phyloP scores from a whole-genome alignment of 768 basidiomycete species.

The Crassisporium funariophilum region DNA sequence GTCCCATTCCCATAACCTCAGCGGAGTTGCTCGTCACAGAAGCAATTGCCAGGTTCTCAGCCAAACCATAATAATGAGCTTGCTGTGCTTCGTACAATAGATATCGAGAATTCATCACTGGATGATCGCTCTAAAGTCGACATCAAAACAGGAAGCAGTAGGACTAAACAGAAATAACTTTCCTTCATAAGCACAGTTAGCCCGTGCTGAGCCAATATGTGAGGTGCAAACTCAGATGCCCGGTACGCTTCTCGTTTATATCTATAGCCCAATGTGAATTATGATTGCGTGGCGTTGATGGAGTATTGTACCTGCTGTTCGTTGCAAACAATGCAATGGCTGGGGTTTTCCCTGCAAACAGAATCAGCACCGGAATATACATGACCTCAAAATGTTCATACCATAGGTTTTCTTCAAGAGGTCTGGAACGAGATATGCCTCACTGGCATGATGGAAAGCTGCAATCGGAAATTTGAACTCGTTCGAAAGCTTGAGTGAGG shows the following conservation, averaged over 20 bases:
- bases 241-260: slow-evolving; percentile 85
- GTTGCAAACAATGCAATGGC: slow-evolving; percentile 79
- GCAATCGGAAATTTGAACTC: slow-evolving; percentile 84
- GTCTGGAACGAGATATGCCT: slow-evolving; percentile 82
- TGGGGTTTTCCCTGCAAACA: slow-evolving; percentile 58
- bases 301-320: slow-evolving; percentile 32
- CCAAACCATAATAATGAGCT: slow-evolving; percentile 79
- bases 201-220: slow-evolving; percentile 68
- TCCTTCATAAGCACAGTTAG: slow-evolving; percentile 77
- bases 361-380: background rate
- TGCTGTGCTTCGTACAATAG: slow-evolving; percentile 85
- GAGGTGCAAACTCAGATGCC: slow-evolving; percentile 78
- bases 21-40: slow-evolving; percentile 79
- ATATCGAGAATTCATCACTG: slow-evolving; percentile 67
- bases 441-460: slow-evolving; percentile 78
- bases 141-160: background rate
- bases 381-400: slow-evolving; percentile 26
- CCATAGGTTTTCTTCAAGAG: slow-evolving; percentile 71
- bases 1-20: slow-evolving; percentile 69
- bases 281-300: background rate
- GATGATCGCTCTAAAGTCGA: slow-evolving; percentile 61
- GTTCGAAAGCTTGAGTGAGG: slow-evolving; percentile 59
- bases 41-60: slow-evolving; percentile 66
- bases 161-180: slow-evolving; percentile 4
- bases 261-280: slow-evolving; percentile 30